A percentile compares a stretch with the other conserved stretches of the same genome.
These are phyloP conservation scores for Dinochytrium kinnereticum DNA, from an alignment of 371 early-diverging fungal species.

Conservation along the genomic window DNA sequence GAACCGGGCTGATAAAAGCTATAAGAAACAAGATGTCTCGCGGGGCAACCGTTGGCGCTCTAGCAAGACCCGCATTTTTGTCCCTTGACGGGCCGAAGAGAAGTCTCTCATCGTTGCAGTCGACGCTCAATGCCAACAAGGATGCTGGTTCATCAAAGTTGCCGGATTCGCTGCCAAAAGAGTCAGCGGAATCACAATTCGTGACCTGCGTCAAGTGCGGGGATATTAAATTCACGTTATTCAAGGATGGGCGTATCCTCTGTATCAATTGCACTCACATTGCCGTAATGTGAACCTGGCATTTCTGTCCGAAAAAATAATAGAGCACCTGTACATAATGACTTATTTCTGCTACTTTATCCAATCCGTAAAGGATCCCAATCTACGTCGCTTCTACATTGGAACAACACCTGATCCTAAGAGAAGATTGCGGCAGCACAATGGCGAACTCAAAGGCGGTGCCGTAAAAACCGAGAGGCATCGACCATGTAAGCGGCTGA, in stretches of 20 bases:
- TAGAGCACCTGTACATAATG: not conserved
- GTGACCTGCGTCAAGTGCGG: not conserved
- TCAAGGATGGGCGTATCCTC: not conserved
- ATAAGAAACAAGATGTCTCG: not conserved
- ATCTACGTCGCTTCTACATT: constrained; percentile 59
- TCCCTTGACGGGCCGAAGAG: not conserved
- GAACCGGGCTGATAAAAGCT: not conserved
- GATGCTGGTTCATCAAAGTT: not conserved
- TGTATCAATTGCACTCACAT: not conserved
- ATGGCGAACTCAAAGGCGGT: constrained; percentile 62
- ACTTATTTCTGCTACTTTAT: constrained; percentile 60
- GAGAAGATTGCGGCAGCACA: constrained; percentile 66
- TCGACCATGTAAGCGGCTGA: constrained; percentile 57
- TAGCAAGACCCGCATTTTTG: not conserved
- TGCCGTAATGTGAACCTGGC: not conserved
- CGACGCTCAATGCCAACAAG: not conserved
- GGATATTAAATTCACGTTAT: not conserved
- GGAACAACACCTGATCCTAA: constrained; percentile 70
- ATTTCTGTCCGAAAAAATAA: not conserved
- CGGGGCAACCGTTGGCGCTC: constrained; percentile 1
- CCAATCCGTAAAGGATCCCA: constrained; percentile 45
- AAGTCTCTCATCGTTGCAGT: not conserved
- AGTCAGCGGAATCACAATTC: not conserved
- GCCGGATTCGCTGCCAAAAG: not conserved
- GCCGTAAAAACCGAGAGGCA: constrained; percentile 63